phyloP scores from a whole-genome alignment of 768 basidiomycete species.

The Podaxis carcinomalis region DNA sequence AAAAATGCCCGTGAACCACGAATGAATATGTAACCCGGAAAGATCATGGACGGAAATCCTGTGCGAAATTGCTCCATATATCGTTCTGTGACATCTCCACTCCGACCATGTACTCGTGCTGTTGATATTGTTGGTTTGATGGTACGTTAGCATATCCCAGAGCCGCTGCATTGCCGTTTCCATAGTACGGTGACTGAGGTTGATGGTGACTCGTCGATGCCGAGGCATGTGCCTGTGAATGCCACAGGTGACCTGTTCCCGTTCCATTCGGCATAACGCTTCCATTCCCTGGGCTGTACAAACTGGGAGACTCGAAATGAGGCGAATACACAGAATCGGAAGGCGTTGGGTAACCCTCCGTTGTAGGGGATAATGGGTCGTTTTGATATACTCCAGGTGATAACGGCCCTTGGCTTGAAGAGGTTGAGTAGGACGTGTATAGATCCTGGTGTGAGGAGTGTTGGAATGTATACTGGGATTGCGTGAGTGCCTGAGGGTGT shows the following conservation, averaged over 20 bases:
- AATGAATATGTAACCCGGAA: not conserved
- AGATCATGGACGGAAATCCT: slow-evolving; percentile 20
- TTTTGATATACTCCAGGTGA: not conserved
- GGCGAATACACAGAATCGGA: slow-evolving; percentile 1
- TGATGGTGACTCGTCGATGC: slow-evolving; percentile 14
- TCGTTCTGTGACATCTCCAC: slow-evolving; percentile 28
- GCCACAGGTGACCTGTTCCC: not conserved
- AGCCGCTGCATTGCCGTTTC: not conserved
- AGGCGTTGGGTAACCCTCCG: not conserved
- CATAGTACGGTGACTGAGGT: not conserved
- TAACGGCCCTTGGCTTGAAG: not conserved
- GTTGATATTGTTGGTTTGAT: slow-evolving; percentile 1
- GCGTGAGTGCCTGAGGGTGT: slow-evolving; percentile 4
- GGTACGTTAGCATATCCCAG: not conserved
- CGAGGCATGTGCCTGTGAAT: slow-evolving; percentile 5
- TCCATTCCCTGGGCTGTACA: not conserved
- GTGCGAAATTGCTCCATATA: slow-evolving; percentile 34
- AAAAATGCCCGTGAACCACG: not conserved
- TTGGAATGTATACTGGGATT: not conserved
- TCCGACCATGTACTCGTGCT: not conserved
- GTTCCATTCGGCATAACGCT: not conserved
- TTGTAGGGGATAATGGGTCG: not conserved
- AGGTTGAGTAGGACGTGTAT: not conserved
- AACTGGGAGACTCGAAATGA: not conserved
- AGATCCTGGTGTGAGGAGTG: not conserved